Base-by-base conservation (phyloP, 1,284 basidiomycete species). In the Microstroma glucosiphilum region DNA sequence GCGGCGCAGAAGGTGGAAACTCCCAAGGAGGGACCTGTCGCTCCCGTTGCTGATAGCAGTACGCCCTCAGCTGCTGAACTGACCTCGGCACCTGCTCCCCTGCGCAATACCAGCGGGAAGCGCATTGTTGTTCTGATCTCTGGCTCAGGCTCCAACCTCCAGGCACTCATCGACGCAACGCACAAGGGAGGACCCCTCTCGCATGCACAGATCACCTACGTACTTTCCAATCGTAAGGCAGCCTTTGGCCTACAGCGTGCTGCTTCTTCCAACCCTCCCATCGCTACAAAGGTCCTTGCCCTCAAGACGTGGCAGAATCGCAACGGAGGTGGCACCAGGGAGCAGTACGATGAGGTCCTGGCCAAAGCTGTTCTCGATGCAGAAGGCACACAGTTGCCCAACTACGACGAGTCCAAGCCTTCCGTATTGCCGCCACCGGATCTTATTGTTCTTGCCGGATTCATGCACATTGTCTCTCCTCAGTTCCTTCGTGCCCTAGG, bases 101-200 rank as follows among this genome's bases (percentile, higher is more conserved):
- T 57, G 41, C 67, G 71, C 26, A 55, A 64, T 15, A 70, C 67
- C n/a, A 51, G 61, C 19, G 74, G 74, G 56, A 74, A 72, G 59
- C 66, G 67, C n/a, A 70, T 78, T 26, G 72, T 75, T 15, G 77
- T 78, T 17, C 69, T 78, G 21, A 72, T 78, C 23, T 77, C 75
- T 6, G 77, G 77, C 41, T 77, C 75, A 9, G 77, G 94, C 49
- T 89, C 89, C 37, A 98, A 98, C 81, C 85, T 98, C 25, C 93
- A 97, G 82, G 93, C 94, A 0, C 84, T 98, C 63, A 91, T 98
- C 73, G 90, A 96, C 79, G 91, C 92, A 6, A 79, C 85, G 85
- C 51, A 54, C 51, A 90, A 49, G 88, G 91, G 26, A 51, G 63
- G 66, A 21, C 37, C 63, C 23, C 69, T 78, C 30, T 62, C 65